Evolutionary conservation across 2,329 filamentous ascomycete species (phyloP).

Genomic region (Leptoxyphium fumago): DNA sequence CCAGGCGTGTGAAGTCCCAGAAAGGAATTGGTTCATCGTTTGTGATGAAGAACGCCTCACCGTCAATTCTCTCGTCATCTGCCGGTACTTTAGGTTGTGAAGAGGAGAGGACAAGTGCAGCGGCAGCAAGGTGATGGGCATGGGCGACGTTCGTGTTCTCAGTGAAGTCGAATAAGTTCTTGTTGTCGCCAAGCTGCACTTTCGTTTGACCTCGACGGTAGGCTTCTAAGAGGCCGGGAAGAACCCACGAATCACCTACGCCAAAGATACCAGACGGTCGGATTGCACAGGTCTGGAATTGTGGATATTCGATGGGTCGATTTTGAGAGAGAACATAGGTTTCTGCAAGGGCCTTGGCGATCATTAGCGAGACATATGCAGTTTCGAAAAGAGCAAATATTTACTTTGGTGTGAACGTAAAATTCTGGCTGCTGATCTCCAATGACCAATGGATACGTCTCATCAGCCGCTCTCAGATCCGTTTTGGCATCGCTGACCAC

Average conservation of each 20-base stretch:
- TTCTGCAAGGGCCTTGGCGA: neutral
- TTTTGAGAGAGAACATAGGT: neutral
- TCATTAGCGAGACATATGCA: no score
- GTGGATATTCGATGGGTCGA: neutral
- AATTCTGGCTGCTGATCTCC: slow-evolving; percentile 5
- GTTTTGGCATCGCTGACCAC: slow-evolving; percentile 10
- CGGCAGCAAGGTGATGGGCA: slow-evolving; percentile 17
- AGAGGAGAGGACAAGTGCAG: slow-evolving; percentile 12
- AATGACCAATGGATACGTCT: slow-evolving; percentile 6
- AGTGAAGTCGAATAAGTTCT: slow-evolving; percentile 19
- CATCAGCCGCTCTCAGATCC: slow-evolving; percentile 6
- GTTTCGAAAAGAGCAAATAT: neutral
- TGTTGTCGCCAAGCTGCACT: slow-evolving; percentile 17
- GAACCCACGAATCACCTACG: neutral
- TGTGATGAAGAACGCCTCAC: slow-evolving; percentile 22
- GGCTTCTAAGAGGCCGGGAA: neutral
- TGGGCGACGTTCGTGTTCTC: slow-evolving; percentile 15
- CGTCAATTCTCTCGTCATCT: slow-evolving; percentile 12
- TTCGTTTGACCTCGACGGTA: slow-evolving; percentile 9
- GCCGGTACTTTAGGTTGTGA: slow-evolving; percentile 8
- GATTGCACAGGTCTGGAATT: neutral
- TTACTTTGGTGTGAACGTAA: slow-evolving; percentile 12
- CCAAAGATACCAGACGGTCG: neutral
- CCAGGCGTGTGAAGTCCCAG: slow-evolving; percentile 19
- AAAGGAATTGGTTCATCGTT: slow-evolving; percentile 20